Percentiles rank a stretch among this genome's conserved stretches.
These are phyloP conservation scores for Phytophthora gonapodyides DNA, from an alignment of 352 stramenopile genomes.

Conservation along the genomic window DNA sequence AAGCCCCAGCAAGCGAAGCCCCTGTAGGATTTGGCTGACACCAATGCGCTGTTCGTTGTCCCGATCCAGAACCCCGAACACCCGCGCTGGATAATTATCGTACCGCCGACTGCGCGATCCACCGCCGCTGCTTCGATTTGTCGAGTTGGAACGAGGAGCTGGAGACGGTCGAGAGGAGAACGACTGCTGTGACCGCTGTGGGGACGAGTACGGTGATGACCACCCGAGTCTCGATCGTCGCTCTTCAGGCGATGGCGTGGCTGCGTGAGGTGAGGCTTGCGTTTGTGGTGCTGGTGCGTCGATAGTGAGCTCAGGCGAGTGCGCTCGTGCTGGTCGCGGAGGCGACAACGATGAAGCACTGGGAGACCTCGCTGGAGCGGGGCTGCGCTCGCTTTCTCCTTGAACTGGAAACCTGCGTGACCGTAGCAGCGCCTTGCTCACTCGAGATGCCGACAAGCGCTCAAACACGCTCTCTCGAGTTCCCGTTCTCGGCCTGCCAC, in stretches of 20 bases:
- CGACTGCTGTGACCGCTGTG: slow-evolving; percentile 33
- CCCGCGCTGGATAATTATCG: slow-evolving; percentile 45
- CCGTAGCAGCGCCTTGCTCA: slow-evolving; percentile 26
- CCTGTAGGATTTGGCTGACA: slow-evolving; percentile 60
- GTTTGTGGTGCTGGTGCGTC: slow-evolving; percentile 19
- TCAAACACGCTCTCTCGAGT: slow-evolving; percentile 49
- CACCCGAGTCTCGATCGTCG: slow-evolving; percentile 10
- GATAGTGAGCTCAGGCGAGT: slow-evolving; percentile 24
- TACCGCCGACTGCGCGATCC: slow-evolving; percentile 10
- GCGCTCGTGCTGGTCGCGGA: neutral
- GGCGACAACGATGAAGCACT: slow-evolving; percentile 16
- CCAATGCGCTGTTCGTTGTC: slow-evolving; percentile 48
- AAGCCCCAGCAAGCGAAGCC: slow-evolving; percentile 52
- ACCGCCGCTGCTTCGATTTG: slow-evolving; percentile 17
- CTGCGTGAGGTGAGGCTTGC: slow-evolving; percentile 12
- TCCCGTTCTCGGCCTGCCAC: neutral
- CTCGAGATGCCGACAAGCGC: slow-evolving; percentile 35
- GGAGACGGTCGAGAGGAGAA: slow-evolving; percentile 16
- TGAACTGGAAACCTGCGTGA: slow-evolving; percentile 3
- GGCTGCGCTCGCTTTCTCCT: neutral
- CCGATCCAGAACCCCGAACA: slow-evolving; percentile 64
- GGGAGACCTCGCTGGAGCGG: neutral
- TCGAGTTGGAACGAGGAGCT: slow-evolving; percentile 15
- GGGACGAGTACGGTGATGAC: slow-evolving; percentile 21
- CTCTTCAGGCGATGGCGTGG: slow-evolving; percentile 12